These are phyloP conservation scores for Cryptococcus floricola DNA, from an alignment of 1,284 basidiomycete species.

Conservation along the genomic window DNA sequence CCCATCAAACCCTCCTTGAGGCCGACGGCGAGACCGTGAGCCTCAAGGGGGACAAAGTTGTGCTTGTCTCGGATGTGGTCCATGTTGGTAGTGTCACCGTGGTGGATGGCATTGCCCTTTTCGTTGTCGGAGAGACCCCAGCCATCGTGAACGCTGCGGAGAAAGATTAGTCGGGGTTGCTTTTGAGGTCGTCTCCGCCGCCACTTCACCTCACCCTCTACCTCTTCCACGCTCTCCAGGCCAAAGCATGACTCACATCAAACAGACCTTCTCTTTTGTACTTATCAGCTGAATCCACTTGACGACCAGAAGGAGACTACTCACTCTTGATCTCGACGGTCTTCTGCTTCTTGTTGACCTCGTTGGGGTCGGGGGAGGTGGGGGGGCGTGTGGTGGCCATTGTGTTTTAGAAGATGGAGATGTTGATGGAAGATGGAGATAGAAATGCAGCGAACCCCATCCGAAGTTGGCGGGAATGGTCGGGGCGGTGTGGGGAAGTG, in stretches of 20 bases:
- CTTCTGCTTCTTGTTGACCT: constrained; percentile 35
- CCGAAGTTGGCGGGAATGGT: too few species aligned
- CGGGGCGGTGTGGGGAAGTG: too few species aligned
- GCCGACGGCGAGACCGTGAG: constrained; percentile 81
- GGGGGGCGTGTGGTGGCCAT: constrained; percentile 17
- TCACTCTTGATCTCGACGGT: constrained; percentile 38
- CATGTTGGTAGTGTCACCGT: constrained; percentile 79
- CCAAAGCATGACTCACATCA: constrained; percentile 60
- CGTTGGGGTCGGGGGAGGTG: constrained; percentile 22
- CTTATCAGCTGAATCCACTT: neutral
- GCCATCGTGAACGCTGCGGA: constrained; percentile 78
- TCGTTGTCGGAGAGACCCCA: constrained; percentile 74
- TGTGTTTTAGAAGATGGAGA: constrained; percentile 7
- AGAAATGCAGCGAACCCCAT: neutral
- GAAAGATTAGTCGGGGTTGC: neutral
- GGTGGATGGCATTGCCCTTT: constrained; percentile 81
- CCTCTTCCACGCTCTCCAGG: neutral
- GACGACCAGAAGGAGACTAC: constrained; percentile 1
- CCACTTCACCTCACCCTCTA: neutral
- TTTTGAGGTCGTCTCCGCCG: neutral
- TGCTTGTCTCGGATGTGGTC: constrained; percentile 75
- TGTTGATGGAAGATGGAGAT: neutral
- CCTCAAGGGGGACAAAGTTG: constrained; percentile 66
- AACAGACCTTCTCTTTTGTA: constrained; percentile 71
- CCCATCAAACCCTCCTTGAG: constrained; percentile 89